These are phyloP conservation scores for Ogataea philodendri DNA, from an alignment of 805 yeast species.

Conservation along the genomic window DNA sequence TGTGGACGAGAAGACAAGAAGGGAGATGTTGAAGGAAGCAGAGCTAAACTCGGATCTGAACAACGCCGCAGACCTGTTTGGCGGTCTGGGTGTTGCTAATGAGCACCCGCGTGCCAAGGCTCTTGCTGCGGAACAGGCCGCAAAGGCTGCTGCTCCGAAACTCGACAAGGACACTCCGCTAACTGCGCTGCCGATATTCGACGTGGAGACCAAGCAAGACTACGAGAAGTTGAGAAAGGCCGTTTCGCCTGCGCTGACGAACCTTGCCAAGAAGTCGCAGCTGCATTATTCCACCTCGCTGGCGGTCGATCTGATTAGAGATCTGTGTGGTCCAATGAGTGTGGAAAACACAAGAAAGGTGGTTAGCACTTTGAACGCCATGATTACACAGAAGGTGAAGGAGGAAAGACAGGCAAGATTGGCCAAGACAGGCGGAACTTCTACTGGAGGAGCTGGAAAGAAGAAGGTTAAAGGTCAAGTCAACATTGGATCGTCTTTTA, in stretches of 20 bases:
- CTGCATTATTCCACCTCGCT: constrained; percentile 70
- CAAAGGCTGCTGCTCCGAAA: constrained; percentile 41
- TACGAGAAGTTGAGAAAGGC: constrained; percentile 76
- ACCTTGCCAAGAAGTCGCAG: constrained; percentile 57
- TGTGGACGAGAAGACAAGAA: constrained; percentile 71
- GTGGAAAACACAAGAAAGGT: constrained; percentile 84
- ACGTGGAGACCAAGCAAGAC: constrained; percentile 76
- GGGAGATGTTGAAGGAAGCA: constrained; percentile 71
- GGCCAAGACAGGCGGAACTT: constrained; percentile 78
- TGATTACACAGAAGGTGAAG: constrained; percentile 80
- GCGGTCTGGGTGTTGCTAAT: constrained; percentile 59
- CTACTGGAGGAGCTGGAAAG: constrained; percentile 93
- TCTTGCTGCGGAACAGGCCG: constrained; percentile 42
- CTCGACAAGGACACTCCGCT: constrained; percentile 64
- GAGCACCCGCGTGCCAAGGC: constrained; percentile 53
- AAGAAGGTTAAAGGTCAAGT: constrained; percentile 86
- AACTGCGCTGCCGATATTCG: constrained; percentile 76
- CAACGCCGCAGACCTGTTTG: constrained; percentile 90
- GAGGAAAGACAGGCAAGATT: constrained; percentile 87
- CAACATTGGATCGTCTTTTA: constrained; percentile 55
- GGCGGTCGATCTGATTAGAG: constrained; percentile 84
- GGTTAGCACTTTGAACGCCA: constrained; percentile 76
- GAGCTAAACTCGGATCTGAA: constrained; percentile 84
- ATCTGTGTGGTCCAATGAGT: constrained; percentile 74
- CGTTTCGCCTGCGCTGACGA: constrained; percentile 57